Evolutionary conservation across 164 flowering plant species (phyloP), one percentile per base, ranked within the genome.

Genomic region (Berberis vulgaris): DNA sequence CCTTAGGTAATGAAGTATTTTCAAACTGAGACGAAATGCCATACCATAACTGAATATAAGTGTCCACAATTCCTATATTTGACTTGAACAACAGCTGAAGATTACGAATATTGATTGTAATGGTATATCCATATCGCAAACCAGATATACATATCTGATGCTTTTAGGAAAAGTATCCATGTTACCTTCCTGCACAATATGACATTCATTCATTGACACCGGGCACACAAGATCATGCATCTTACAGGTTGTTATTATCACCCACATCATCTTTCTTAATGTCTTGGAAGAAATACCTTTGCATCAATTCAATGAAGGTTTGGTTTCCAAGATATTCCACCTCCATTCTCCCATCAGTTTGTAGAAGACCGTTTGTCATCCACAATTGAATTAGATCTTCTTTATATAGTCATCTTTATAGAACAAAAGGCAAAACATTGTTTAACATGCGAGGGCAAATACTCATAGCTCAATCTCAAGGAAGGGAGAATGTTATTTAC

Each of bases 341-440:
- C 41, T 66, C 49, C 62, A 41, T 65, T n/a, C 12, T 42, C 42
- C 49, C 61, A 40, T 65, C 12, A 40, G 55, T 12, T 12, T 47
- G 49, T 42, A 70, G 9, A 46, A 64, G 60, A 9, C 72, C 68
- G 45, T 59, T 47, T 41, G 68, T 64, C 45, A 66, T 63, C 76
- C 76, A 73, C 38, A 69, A 38, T 11, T 62, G 52, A 2, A 70
- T 55, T 46, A 70, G 13, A 4, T 43, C 42, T 47, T 63, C 62
- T 58, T 69, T 66, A 10, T n/a, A 7, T 42, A 69, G 13, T 63
- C 26, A 12, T 63, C 63, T 53, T 69, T 7, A 73, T 43, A 2
- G 71, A 70, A 58, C 77, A 73, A 60, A 54, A 73, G 3, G 62
- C 62, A 60, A 73, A 69, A 39, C 73, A 63, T 41, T 3, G 45